A percentile compares a stretch with the other conserved stretches of the same genome.
Conservation (phyloP, 345 rosid species). For the Sonneratia caseolaris region DNA sequence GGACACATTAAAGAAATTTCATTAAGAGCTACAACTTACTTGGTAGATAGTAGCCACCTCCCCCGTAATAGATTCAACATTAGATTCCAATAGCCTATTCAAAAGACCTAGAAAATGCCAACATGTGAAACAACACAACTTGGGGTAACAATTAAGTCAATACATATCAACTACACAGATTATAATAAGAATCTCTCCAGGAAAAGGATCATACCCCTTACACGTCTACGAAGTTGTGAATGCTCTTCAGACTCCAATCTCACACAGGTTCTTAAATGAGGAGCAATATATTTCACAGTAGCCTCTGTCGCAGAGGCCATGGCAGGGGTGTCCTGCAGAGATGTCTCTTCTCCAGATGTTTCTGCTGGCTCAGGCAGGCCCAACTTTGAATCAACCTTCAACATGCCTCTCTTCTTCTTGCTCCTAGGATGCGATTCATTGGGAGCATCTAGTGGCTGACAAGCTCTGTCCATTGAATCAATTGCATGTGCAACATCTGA, state of each 20-base stretch:
- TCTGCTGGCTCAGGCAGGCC: slow-evolving; percentile 20
- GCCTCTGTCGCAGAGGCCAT: slow-evolving; percentile 15
- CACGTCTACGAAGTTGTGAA: slow-evolving; percentile 48
- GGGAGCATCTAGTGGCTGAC: slow-evolving; percentile 7
- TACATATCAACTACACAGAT: slow-evolving; percentile 19
- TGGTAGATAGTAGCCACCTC: slow-evolving; percentile 57
- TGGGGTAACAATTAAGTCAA: too few species aligned
- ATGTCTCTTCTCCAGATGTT: slow-evolving; percentile 15
- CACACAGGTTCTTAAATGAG: slow-evolving; percentile 50
- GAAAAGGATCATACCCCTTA: slow-evolving; percentile 49
- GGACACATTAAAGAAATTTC: neutral
- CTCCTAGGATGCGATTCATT: slow-evolving; percentile 11
- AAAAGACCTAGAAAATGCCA: slow-evolving; percentile 51
- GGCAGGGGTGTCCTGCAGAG: slow-evolving; percentile 17
- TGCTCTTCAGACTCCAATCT: slow-evolving; percentile 59
- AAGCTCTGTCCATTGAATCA: slow-evolving; percentile 10
- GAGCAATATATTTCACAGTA: slow-evolving; percentile 56
- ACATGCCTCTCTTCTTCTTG: slow-evolving; percentile 29
- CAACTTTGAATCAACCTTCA: slow-evolving; percentile 10
- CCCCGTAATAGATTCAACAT: slow-evolving; percentile 73
- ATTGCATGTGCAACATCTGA: neutral
- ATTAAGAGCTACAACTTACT: slow-evolving; percentile 30
- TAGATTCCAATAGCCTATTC: slow-evolving; percentile 74
- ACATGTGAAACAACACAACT: neutral
- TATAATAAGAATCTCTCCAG: slow-evolving; percentile 8